A percentile compares a stretch with the other conserved stretches of the same genome.
phyloP scores from a whole-genome alignment of 2,329 filamentous ascomycete species.

The Fusarium sp. region DNA sequence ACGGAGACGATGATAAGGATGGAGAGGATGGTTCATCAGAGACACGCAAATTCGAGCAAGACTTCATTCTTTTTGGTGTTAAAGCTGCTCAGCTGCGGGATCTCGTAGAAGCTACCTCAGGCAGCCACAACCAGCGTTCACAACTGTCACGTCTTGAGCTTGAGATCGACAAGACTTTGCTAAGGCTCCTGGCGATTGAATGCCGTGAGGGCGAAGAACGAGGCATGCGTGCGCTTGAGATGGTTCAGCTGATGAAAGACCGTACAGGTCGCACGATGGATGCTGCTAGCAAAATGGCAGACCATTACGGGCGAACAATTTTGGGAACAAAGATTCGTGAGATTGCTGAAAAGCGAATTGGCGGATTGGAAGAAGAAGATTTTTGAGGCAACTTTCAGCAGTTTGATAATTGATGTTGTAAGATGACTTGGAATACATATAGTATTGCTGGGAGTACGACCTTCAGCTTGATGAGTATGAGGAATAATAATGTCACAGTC shows the following conservation, averaged over 20 bases:
- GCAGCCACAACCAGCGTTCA: slow-evolving; percentile 68
- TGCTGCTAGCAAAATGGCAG: slow-evolving; percentile 88
- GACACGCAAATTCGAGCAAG: slow-evolving; percentile 77
- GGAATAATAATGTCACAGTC: neutral
- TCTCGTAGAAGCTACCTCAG: slow-evolving; percentile 73
- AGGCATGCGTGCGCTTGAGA: slow-evolving; percentile 93
- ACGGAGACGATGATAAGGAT: slow-evolving; percentile 49
- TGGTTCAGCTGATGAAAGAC: slow-evolving; percentile 88
- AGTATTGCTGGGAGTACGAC: slow-evolving; percentile 4
- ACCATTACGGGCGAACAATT: slow-evolving; percentile 82
- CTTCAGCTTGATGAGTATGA: neutral
- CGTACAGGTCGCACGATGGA: slow-evolving; percentile 89
- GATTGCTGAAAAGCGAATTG: slow-evolving; percentile 76
- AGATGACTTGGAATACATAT: slow-evolving; percentile 1
- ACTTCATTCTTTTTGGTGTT: slow-evolving; percentile 80
- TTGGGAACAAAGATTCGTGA: slow-evolving; percentile 92
- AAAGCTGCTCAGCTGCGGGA: slow-evolving; percentile 81
- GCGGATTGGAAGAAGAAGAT: slow-evolving; percentile 70
- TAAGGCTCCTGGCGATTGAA: slow-evolving; percentile 89
- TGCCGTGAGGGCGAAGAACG: slow-evolving; percentile 93
- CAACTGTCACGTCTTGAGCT: slow-evolving; percentile 79
- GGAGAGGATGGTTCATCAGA: slow-evolving; percentile 58
- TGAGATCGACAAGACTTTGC: slow-evolving; percentile 87
- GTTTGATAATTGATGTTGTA: neutral
- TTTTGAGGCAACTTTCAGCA: slow-evolving; percentile 18